Evolutionary conservation across 306 rosid species (phyloP), one percentile per base, ranked within the genome.

Genomic region (Prunus fruticosa): DNA sequence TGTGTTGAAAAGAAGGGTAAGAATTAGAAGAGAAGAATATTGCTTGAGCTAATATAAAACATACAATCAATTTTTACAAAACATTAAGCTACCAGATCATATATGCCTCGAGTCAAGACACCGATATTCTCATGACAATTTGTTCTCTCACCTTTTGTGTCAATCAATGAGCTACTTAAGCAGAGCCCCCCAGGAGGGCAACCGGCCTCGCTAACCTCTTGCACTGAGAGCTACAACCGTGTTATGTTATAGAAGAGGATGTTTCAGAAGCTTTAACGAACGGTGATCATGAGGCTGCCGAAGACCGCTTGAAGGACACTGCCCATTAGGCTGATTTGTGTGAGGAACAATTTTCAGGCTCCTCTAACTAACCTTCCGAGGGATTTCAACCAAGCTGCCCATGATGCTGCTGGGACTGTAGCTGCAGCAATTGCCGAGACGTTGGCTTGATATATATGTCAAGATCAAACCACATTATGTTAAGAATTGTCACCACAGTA

Each of bases 201-300:
- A 73, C 23, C 12, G 2, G 64, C 10, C 64, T 13, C 27, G 0
- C 49, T 90, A 30, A 65, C 8, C 25, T 28, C 66, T 88, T 90
- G 91, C 30, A 76, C 13, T n/a, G 71, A 28, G 6, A 0, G 15
- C 1, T 82, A 86, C 79, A 76, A 5, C 10, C 8, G 10, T 54
- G 69, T 78, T 5, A 57, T 8, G 38, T 85, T 51, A 0, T 88
- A 65, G 52, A 11, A 4, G 89, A 41, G 66, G 87, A 87, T 61
- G 69, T 86, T 6, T 73, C 87, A n/a, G 77, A 69, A 38, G 87
- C 82, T 76, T 51, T 87, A 11, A 38, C 57, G 2, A 66, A 28
- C 14, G 80, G 89, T 6, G 64, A 81, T 38, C 78, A 78, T 2
- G 81, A 64, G 47, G 77, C 81, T 49, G 92, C 92, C 0, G 77